Evolutionary conservation across 1,284 basidiomycete genomes (phyloP), one percentile per base, ranked within the genome.

Genomic region (Afroboletus lepidellus): DNA sequence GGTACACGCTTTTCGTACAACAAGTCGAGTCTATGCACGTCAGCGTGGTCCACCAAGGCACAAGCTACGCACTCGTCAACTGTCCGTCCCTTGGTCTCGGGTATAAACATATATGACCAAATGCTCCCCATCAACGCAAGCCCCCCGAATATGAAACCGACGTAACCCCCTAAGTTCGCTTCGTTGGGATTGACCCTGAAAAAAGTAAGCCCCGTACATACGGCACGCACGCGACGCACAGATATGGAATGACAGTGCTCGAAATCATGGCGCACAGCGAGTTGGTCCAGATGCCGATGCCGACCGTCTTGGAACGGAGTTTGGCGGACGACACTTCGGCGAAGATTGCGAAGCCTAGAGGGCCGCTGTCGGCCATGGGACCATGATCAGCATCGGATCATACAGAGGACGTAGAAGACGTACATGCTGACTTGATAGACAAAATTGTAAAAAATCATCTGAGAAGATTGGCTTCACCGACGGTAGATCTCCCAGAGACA

Each of bases 121-220:
- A 67, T 25, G 8, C 57, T 51, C 16, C 62, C 62, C 13, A n/a
- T 20, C 9, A 66, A 50, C 3, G 55, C 52, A 7, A 65, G 50
- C 23, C 57, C 64, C 0, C 67, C 67, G 55, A 66, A 69, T 32
- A 69, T 46, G 47, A 69, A 66, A 2, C 67, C 67, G 18, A 69
- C 63, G 15, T 67, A 67, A 1, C 67, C 63, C 12, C 64, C 57
- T 3, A 69, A 55, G 32, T 63, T 51, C 2, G 67, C 65, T 46
- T 69, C 39, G 36, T 66, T 48, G 2, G 62, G 62, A 21, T 61
- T 66, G 29, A 69, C 60, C 8, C 64, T 69, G 4, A 9, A n/a
- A n/a, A n/a, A n/a, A n/a, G n/a, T n/a, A n/a, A n/a, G n/a, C n/a
- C n/a, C n/a, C n/a, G n/a, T n/a, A n/a, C n/a, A n/a, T n/a, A n/a